phyloP scores from a whole-genome alignment of 805 yeast species.

The Cyberlindnera suaveolens region DNA sequence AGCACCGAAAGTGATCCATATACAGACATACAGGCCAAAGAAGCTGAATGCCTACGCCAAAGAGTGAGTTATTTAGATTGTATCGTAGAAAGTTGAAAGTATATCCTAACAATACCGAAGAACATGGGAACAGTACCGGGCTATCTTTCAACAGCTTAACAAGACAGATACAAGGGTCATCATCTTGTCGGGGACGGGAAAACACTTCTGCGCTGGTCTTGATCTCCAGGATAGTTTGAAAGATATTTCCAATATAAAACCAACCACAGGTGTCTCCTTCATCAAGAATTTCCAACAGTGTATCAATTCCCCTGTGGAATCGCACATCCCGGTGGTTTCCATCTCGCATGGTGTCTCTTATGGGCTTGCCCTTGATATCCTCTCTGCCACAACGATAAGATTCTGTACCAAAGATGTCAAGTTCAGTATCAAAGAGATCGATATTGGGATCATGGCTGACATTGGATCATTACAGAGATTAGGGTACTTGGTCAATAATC shows the following conservation, averaged over 20 bases:
- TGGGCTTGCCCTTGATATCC: conserved; percentile 67
- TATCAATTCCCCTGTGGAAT: conserved; percentile 40
- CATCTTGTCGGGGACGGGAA: conserved; percentile 50
- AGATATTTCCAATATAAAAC: conserved; percentile 13
- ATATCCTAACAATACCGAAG: not conserved
- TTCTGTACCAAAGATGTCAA: conserved; percentile 44
- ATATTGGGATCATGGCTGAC: conserved; percentile 72
- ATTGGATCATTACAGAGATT: conserved; percentile 71
- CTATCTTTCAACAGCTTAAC: conserved; percentile 36
- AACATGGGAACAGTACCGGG: conserved; percentile 53
- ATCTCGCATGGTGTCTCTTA: conserved; percentile 57
- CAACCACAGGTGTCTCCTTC: conserved; percentile 27
- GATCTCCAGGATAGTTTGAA: conserved; percentile 36
- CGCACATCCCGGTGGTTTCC: conserved; percentile 56
- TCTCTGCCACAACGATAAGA: conserved; percentile 53
- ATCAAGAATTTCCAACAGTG: conserved; percentile 55
- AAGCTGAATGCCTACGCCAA: conserved; percentile 52
- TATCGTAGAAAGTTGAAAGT: not conserved
- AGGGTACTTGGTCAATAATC: conserved; percentile 46
- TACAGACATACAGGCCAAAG: conserved; percentile 57
- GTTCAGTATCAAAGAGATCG: conserved; percentile 62
- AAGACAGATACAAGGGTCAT: conserved; percentile 44
- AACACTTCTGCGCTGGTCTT: conserved; percentile 59
- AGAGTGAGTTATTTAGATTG: conserved; percentile 7
- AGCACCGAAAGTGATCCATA: conserved; percentile 38